phyloP scores from a whole-genome alignment of 2,329 filamentous ascomycete genomes.

The Exophiala oligosperma region DNA sequence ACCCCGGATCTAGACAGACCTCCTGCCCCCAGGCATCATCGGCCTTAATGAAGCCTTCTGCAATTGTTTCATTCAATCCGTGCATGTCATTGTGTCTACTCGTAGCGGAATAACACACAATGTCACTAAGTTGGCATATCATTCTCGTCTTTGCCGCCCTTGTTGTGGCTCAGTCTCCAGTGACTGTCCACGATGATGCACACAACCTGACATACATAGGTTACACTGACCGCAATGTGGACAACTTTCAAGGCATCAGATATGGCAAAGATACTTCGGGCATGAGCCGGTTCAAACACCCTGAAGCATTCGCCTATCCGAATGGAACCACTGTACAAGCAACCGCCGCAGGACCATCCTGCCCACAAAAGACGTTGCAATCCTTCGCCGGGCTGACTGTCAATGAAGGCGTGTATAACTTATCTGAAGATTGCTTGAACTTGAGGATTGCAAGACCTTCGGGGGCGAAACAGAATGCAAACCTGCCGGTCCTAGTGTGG shows the following conservation, averaged over 20 bases:
- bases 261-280: conserved; percentile 33
- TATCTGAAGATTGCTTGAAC: conserved; percentile 38
- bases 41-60: not conserved
- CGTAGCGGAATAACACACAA: not conserved
- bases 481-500: conserved; percentile 35
- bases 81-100: not conserved
- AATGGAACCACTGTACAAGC: conserved; percentile 29
- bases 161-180: conserved; percentile 7
- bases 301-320: conserved; percentile 27
- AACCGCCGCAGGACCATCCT: conserved; percentile 28
- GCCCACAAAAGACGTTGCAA: conserved; percentile 24
- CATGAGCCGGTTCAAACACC: conserved; percentile 32
- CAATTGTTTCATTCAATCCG: not conserved
- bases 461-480: conserved; percentile 14
- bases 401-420: conserved; percentile 18
- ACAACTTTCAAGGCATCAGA: conserved; percentile 31
- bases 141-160: not conserved
- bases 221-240: conserved; percentile 25
- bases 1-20: not conserved
- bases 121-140: not conserved
- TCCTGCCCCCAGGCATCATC: not conserved
- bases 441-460: conserved; percentile 31
- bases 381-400: conserved; percentile 9
- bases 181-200: conserved; percentile 7
- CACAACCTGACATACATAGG: conserved; percentile 27